phyloP scores from a whole-genome alignment of 2,329 filamentous ascomycete species.

The Fusarium cicatricum region DNA sequence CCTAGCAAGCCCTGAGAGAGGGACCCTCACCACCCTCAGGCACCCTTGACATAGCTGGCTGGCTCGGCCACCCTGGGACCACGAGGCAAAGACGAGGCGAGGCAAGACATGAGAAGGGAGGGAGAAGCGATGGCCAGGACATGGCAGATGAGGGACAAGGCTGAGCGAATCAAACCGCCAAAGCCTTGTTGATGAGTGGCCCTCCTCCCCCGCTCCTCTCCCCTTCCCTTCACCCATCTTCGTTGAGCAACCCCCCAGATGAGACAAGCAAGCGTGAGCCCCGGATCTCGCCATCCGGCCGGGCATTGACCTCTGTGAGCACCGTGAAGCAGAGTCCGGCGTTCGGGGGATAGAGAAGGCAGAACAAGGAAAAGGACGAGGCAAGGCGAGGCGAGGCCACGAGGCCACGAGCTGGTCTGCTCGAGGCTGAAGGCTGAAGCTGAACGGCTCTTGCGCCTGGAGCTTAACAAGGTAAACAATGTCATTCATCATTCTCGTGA shows the following conservation, averaged over 20 bases:
- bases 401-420: slow-evolving; percentile 23
- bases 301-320: slow-evolving; percentile 30
- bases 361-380: slow-evolving; percentile 4
- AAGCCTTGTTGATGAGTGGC: slow-evolving; percentile 33
- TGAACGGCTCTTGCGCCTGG: slow-evolving; percentile 25
- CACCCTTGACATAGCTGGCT: slow-evolving; percentile 21
- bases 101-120: slow-evolving; percentile 26
- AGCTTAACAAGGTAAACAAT: slow-evolving; percentile 28
- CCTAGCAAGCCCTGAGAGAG: slow-evolving; percentile 2
- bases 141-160: slow-evolving; percentile 30
- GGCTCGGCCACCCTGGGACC: slow-evolving; percentile 33
- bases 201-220: slow-evolving; percentile 1
- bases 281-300: slow-evolving; percentile 31
- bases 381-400: background rate
- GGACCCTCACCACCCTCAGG: slow-evolving; percentile 26
- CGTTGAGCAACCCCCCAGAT: slow-evolving; percentile 16
- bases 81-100: slow-evolving; percentile 39
- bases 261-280: slow-evolving; percentile 28
- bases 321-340: slow-evolving; percentile 23
- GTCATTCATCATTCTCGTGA: slow-evolving; percentile 15
- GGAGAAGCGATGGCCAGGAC: slow-evolving; percentile 21
- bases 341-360: slow-evolving; percentile 10
- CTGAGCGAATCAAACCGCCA: slow-evolving; percentile 37
- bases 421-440: slow-evolving; percentile 34
- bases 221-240: slow-evolving; percentile 28